Evolutionary conservation across 2,329 filamentous ascomycete genomes (phyloP).

Genomic region (Thelonectria olida): DNA sequence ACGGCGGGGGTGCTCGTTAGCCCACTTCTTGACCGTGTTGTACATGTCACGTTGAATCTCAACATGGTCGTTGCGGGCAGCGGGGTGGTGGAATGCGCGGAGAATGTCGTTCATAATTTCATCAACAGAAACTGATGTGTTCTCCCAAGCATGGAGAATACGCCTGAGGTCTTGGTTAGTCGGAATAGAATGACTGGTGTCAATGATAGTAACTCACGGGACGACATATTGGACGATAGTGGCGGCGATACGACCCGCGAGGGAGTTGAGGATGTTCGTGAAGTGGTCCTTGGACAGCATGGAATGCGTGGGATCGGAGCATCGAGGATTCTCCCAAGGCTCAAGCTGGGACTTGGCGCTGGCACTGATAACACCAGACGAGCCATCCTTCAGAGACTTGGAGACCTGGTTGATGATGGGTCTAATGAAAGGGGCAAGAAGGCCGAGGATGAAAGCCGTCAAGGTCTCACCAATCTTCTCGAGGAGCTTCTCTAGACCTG

Average conservation of each 20-base stretch:
- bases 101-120: slow-evolving; percentile 86
- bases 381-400: slow-evolving; percentile 85
- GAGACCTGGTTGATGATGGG: slow-evolving; percentile 91
- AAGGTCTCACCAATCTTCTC: slow-evolving; percentile 94
- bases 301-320: slow-evolving; percentile 82
- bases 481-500: slow-evolving; percentile 87
- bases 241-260: slow-evolving; percentile 77
- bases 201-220: slow-evolving; percentile 61
- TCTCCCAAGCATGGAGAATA: slow-evolving; percentile 92
- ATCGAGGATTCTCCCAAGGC: slow-evolving; percentile 79
- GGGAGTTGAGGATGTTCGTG: slow-evolving; percentile 79
- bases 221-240: slow-evolving; percentile 87
- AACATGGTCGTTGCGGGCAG: slow-evolving; percentile 75
- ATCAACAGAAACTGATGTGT: slow-evolving; percentile 81
- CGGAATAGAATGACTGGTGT: neutral
- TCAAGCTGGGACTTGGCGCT: slow-evolving; percentile 80
- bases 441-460: slow-evolving; percentile 88
- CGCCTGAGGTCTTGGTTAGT: slow-evolving; percentile 58
- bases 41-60: slow-evolving; percentile 93
- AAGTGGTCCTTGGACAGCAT: slow-evolving; percentile 89
- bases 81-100: slow-evolving; percentile 90
- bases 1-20: slow-evolving; percentile 72
- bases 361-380: slow-evolving; percentile 73
- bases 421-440: slow-evolving; percentile 90
- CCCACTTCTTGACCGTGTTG: slow-evolving; percentile 84